These are phyloP conservation scores for Wilcoxina mikolae DNA, from an alignment of 495 filamentous ascomycete species.

Conservation along the genomic window DNA sequence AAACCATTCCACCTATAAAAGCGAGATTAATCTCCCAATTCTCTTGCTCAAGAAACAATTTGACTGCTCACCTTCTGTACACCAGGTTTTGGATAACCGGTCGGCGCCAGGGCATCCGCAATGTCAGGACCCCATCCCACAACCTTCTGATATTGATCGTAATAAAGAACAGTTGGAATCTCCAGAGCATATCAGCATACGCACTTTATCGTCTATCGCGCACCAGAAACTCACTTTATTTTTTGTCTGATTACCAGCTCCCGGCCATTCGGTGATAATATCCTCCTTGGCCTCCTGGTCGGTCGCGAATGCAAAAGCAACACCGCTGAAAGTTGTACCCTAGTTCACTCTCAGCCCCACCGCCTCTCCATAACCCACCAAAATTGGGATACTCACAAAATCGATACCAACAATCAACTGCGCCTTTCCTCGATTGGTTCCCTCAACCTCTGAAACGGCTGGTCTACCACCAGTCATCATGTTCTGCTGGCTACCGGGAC, in stretches of 20 bases:
- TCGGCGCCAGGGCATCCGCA: conserved; percentile 61
- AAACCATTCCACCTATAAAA: conserved; percentile 56
- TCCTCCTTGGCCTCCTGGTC: conserved; percentile 64
- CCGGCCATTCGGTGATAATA: conserved; percentile 69
- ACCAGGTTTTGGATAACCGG: conserved; percentile 63
- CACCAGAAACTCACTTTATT: conserved; percentile 52
- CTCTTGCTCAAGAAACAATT: background rate
- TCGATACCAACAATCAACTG: conserved; percentile 70
- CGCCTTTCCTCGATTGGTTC: conserved; percentile 60
- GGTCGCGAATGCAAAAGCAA: conserved; percentile 65
- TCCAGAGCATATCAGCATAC: conserved; percentile 23
- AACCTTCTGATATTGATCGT: conserved; percentile 69
- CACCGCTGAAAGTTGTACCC: conserved; percentile 67
- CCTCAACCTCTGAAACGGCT: conserved; percentile 65
- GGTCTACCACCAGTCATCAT: conserved; percentile 13
- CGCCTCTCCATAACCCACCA: background rate
- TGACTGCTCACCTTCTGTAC: conserved; percentile 48
- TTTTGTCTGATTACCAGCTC: conserved; percentile 61
- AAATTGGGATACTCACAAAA: conserved; percentile 45
- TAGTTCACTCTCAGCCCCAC: conserved; percentile 12
- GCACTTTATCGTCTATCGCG: background rate
- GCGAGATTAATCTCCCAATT: background rate
- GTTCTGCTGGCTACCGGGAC: conserved; percentile 14
- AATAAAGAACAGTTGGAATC: conserved; percentile 71
- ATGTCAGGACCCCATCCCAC: conserved; percentile 73